phyloP scores from a whole-genome alignment of 768 basidiomycete genomes.

The Bullera alba region DNA sequence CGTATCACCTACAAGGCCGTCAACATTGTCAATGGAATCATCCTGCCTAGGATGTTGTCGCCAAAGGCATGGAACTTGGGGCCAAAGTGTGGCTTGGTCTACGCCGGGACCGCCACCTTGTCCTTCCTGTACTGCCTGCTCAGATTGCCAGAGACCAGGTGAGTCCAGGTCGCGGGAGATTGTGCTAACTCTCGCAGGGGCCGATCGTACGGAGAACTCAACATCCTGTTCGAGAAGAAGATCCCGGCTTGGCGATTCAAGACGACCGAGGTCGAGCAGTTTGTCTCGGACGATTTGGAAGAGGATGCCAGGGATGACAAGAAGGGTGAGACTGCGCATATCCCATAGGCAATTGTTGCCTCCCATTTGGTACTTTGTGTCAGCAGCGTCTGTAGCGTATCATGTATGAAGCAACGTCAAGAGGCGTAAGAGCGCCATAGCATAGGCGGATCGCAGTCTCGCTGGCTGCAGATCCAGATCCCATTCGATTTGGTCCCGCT shows the following conservation, averaged over 20 bases:
- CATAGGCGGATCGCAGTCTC: too few relatives aligned
- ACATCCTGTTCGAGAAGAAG: conserved; percentile 37
- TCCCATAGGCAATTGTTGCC: too few relatives aligned
- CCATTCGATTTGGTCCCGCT: too few relatives aligned
- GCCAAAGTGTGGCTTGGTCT: conserved; percentile 23
- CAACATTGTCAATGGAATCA: conserved; percentile 8
- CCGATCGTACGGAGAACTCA: conserved; percentile 24
- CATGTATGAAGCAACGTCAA: too few relatives aligned
- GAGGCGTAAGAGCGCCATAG: too few relatives aligned
- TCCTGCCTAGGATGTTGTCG: conserved; percentile 13
- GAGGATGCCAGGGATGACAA: too few relatives aligned
- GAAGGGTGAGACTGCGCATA: not conserved
- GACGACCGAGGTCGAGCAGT: conserved; percentile 3
- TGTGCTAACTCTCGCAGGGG: too few relatives aligned
- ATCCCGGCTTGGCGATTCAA: conserved; percentile 33
- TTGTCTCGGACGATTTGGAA: too few relatives aligned
- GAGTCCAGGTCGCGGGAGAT: too few relatives aligned
- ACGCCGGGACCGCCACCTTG: conserved; percentile 8
- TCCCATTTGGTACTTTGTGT: too few relatives aligned
- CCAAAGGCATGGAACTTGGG: conserved; percentile 16
- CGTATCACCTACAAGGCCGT: conserved; percentile 11
- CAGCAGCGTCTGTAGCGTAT: too few relatives aligned
- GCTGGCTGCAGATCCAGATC: too few relatives aligned
- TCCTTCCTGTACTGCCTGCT: conserved; percentile 2
- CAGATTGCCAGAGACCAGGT: conserved; percentile 13